Conservation (phyloP, 164 flowering plant species). For the Saururus chinensis region DNA sequence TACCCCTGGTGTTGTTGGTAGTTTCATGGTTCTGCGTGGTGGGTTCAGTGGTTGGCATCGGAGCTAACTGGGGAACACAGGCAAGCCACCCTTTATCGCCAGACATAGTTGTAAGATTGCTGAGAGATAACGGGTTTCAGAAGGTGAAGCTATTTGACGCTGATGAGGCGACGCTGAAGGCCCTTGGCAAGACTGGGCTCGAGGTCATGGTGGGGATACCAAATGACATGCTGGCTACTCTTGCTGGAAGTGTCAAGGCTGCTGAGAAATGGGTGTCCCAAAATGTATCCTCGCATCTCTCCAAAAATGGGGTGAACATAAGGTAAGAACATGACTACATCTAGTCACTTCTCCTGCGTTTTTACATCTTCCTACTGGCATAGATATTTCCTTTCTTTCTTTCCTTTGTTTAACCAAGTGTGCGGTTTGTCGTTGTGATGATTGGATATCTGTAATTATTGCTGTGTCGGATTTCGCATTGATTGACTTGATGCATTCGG, state of each 20-base stretch:
- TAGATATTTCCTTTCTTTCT: not conserved
- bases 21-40: constrained; percentile 10
- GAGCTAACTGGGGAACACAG: constrained; percentile 94
- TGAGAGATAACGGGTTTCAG: constrained; percentile 63
- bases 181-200: constrained; percentile 46
- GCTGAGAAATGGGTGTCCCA: constrained; percentile 86
- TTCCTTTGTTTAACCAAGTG: not conserved
- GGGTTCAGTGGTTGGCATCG: constrained; percentile 41
- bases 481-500: too few species aligned
- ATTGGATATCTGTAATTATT: not conserved
- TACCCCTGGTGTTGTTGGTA: constrained; percentile 7
- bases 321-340: constrained; percentile 24
- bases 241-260: constrained; percentile 58
- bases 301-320: constrained; percentile 44
- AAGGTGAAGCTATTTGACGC: constrained; percentile 96
- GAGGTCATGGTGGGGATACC: constrained; percentile 99
- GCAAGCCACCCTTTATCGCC: constrained; percentile 60
- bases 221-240: constrained; percentile 62
- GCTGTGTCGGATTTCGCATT: not conserved
- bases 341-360: too few species aligned
- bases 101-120: constrained; percentile 44
- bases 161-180: constrained; percentile 39
- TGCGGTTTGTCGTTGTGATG: not conserved
- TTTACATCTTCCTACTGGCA: too few species aligned
- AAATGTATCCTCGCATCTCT: constrained; percentile 62